Evolutionary conservation across 2,329 filamentous ascomycete species (phyloP).

Genomic region (Zasmidium citrigriseum): DNA sequence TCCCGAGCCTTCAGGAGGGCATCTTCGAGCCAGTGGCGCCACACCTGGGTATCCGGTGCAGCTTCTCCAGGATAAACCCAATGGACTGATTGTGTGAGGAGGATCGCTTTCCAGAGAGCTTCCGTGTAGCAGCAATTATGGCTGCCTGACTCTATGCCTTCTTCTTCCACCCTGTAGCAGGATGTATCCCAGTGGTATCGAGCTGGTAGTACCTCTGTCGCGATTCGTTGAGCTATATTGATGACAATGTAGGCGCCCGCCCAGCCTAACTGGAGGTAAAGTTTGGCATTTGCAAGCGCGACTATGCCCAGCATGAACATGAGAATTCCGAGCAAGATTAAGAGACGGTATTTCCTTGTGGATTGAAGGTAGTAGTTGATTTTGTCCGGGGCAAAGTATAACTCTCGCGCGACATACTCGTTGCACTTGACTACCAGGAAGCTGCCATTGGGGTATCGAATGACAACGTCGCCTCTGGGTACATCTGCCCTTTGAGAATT

Average conservation of each 20-base stretch:
- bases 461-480: slow-evolving; percentile 47
- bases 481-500: slow-evolving; percentile 28
- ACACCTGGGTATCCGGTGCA: slow-evolving; percentile 23
- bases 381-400: slow-evolving; percentile 54
- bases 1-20: slow-evolving; percentile 14
- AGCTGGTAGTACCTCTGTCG: slow-evolving; percentile 49
- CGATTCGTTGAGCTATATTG: slow-evolving; percentile 53
- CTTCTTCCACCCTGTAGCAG: slow-evolving; percentile 42
- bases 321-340: slow-evolving; percentile 52
- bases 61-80: slow-evolving; percentile 41
- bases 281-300: slow-evolving; percentile 51
- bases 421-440: slow-evolving; percentile 52
- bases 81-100: slow-evolving; percentile 44
- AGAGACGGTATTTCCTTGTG: slow-evolving; percentile 44
- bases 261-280: slow-evolving; percentile 51
- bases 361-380: slow-evolving; percentile 48
- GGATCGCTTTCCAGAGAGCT: slow-evolving; percentile 52
- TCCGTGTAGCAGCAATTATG: slow-evolving; percentile 47
- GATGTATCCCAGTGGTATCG: slow-evolving; percentile 51
- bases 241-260: slow-evolving; percentile 52
- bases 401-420: slow-evolving; percentile 51
- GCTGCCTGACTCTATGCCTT: slow-evolving; percentile 36
- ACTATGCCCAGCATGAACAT: slow-evolving; percentile 57
- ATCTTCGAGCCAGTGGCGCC: slow-evolving; percentile 29
- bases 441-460: slow-evolving; percentile 53